A percentile compares a stretch with the other conserved stretches of the same genome.
phyloP scores from a whole-genome alignment of 179 eudicot genomes.

The Corrigiola litoralis region DNA sequence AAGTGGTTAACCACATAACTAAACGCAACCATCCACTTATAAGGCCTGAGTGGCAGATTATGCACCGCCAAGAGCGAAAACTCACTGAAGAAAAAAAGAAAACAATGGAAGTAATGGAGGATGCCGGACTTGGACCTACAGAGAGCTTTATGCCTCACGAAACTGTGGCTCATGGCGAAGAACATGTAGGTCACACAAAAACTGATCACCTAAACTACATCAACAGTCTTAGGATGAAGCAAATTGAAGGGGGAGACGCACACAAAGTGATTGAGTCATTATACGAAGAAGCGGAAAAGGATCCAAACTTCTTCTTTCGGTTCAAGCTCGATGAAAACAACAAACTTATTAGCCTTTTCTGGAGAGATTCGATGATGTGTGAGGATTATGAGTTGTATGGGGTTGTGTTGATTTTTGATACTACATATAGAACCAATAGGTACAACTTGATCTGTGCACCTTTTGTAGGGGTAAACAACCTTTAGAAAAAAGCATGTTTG shows the following conservation, averaged over 20 bases:
- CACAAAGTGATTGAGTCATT: not conserved
- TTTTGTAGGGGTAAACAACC: not conserved
- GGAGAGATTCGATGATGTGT: not conserved
- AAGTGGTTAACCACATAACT: not conserved
- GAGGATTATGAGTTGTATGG: not conserved
- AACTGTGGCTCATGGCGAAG: not conserved
- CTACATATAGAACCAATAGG: not conserved
- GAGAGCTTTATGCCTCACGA: not conserved
- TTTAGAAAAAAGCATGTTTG: not conserved
- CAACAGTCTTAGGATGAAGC: not conserved
- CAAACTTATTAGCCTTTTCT: not conserved
- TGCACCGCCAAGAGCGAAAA: not conserved
- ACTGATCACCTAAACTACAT: not conserved
- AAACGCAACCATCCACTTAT: not conserved
- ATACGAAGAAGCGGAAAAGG: not conserved
- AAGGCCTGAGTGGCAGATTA: not conserved
- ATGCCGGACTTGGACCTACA: not conserved
- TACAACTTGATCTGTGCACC: not conserved
- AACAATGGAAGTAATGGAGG: not conserved
- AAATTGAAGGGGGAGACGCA: not conserved
- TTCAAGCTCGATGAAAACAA: not conserved
- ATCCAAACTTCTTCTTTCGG: not conserved
- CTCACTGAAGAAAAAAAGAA: not conserved
- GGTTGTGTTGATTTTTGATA: not conserved
- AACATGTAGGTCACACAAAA: not conserved